phyloP scores from a whole-genome alignment of 805 yeast genomes.

The Candida ficus region DNA sequence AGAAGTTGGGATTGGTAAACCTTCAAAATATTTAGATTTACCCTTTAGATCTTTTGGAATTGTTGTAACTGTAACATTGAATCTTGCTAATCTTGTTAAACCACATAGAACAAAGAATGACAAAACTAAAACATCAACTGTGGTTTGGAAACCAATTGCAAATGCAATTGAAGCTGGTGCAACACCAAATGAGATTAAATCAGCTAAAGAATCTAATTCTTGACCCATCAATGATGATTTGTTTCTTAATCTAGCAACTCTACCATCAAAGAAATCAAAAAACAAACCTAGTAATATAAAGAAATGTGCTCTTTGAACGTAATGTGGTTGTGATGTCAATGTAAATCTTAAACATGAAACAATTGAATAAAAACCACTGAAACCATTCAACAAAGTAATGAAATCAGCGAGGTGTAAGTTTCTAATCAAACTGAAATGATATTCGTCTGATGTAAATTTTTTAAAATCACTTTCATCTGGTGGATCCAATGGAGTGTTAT shows the following conservation, averaged over 20 bases:
- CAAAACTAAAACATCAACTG: conserved; percentile 70
- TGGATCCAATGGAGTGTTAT: conserved; percentile 53
- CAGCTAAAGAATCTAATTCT: conserved; percentile 95
- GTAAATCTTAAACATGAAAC: conserved; percentile 81
- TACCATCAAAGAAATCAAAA: conserved; percentile 95
- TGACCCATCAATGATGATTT: conserved; percentile 94
- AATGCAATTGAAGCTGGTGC: conserved; percentile 94
- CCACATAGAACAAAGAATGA: conserved; percentile 91
- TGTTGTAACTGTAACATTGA: conserved; percentile 88
- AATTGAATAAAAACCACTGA: conserved; percentile 88
- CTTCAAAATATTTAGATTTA: conserved; percentile 89
- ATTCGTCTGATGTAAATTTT: conserved; percentile 73
- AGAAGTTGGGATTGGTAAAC: conserved; percentile 92
- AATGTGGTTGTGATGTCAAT: conserved; percentile 60
- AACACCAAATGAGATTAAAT: conserved; percentile 89
- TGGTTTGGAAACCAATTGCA: conserved; percentile 82
- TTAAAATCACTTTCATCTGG: conserved; percentile 74
- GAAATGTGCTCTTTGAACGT: conserved; percentile 82
- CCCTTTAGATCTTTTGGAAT: conserved; percentile 88
- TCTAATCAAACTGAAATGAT: conserved; percentile 83
- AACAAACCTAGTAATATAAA: conserved; percentile 88
- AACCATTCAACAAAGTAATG: conserved; percentile 91
- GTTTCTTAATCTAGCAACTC: conserved; percentile 92
- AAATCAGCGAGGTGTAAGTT: conserved; percentile 93
- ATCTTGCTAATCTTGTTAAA: conserved; percentile 87